These are phyloP conservation scores for Neophaeococcomyces mojaviensis DNA, from an alignment of 2,329 filamentous ascomycete genomes.

Conservation along the genomic window DNA sequence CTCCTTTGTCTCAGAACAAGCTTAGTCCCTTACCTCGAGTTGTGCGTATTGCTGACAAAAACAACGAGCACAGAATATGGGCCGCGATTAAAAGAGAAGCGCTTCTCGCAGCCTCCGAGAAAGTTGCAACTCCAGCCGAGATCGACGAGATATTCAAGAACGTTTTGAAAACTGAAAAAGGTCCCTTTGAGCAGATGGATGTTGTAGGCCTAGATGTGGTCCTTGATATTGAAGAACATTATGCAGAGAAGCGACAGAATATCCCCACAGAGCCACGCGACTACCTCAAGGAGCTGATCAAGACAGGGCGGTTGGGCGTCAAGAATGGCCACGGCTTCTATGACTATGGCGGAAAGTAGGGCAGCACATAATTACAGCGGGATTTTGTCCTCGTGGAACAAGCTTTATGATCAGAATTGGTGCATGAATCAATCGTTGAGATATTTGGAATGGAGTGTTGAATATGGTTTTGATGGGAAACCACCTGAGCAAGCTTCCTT, in stretches of 20 bases:
- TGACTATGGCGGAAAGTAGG: too few species aligned
- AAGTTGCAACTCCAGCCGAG: constrained; percentile 30
- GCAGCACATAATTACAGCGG: too few species aligned
- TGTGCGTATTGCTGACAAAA: too few species aligned
- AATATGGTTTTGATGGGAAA: too few species aligned
- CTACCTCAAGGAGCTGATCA: constrained; percentile 28
- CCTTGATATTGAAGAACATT: constrained; percentile 34
- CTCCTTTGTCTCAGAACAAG: too few species aligned
- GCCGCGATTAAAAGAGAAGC: constrained; percentile 37
- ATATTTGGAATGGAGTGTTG: too few species aligned
- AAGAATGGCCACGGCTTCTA: constrained; percentile 31
- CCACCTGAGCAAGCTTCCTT: too few species aligned
- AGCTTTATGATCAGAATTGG: too few species aligned
- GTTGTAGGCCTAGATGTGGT: constrained; percentile 35
- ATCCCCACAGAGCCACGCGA: constrained; percentile 28
- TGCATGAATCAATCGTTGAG: too few species aligned
- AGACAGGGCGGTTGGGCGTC: constrained; percentile 27
- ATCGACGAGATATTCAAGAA: constrained; percentile 33
- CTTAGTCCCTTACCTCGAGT: too few species aligned
- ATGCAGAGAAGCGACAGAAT: constrained; percentile 27
- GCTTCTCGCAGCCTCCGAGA: constrained; percentile 29
- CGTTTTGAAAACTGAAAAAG: constrained; percentile 30
- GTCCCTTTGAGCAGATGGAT: constrained; percentile 36
- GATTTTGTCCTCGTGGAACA: too few species aligned
- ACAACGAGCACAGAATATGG: too few species aligned